Conservation (phyloP, 225 moss, liverwort and hornwort genomes). For the Antitrichia curtipendula region DNA sequence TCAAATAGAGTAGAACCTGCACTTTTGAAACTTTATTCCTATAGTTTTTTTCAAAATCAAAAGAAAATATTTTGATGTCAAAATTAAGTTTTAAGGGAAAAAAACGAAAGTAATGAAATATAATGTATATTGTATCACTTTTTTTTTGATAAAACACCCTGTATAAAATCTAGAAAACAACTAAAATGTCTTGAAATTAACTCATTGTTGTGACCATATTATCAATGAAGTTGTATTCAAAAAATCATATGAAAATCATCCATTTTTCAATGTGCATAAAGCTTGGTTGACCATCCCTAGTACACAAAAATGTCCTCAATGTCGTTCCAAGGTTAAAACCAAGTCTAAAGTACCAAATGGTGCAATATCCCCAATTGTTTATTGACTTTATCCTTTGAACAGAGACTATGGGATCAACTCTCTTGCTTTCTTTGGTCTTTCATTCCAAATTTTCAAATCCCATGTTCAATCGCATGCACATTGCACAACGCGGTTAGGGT, state of each 20-base stretch:
- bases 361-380: background rate
- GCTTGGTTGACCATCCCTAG: accelerated
- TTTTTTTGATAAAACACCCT: background rate
- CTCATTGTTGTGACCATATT: background rate
- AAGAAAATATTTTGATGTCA: background rate
- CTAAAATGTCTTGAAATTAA: background rate
- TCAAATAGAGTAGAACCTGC: accelerated
- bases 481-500: accelerated
- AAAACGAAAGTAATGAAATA: background rate
- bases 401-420: accelerated
- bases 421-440: background rate
- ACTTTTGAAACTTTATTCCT: background rate
- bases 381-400: accelerated
- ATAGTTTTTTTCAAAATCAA: background rate
- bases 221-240: background rate
- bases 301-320: accelerated
- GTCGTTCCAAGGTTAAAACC: background rate
- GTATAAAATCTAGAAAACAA: background rate
- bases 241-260: accelerated
- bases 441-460: background rate
- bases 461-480: background rate
- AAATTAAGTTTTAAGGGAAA: background rate
- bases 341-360: background rate
- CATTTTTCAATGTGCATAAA: background rate
- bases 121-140: no score